Evolutionary conservation across 495 filamentous ascomycete species (phyloP), one percentile per base, ranked within the genome.

Genomic region (Talaromyces borbonicus): DNA sequence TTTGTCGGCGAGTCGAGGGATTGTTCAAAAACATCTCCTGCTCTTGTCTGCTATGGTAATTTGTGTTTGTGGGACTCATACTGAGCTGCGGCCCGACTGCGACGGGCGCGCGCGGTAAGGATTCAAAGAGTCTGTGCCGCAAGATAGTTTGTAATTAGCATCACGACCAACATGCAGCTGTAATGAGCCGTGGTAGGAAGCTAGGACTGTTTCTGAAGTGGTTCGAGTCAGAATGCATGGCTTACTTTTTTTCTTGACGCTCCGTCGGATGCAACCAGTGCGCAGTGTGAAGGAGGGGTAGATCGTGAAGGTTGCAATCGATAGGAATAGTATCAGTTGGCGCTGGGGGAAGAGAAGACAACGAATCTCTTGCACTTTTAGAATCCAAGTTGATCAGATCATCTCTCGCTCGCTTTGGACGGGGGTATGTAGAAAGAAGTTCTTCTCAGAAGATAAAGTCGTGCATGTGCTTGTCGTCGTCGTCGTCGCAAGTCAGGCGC

Each of bases 11-110:
- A 6, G 23, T 15, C 5, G 57, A 38, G 5, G 52, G 38, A 46
- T 48, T 49, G 52, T 74, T 74, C 52, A 90, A 72, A 60, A 90
- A 90, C 60, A 92, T 78, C 69, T 90, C 86, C 50, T 84, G 83
- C 30, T 83, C 75, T 42, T 74, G 73, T 52, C 77, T 70, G 54
- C 77, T 77, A 52, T 62, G 58, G 54, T 61, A 65, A 56, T 62
- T 72, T 46, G 59, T 63, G 47, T 56, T 58, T 33, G 31, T 46
- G 35, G 64, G 50, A 55, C 59, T 61, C 67, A 71, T 71, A 37
- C 41, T 55, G 51, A 43, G 49, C 36, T 26, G 22, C 22, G 26
- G 44, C 16, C 45, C 43, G 43, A 46, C 35, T 30, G 31, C 39
- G 39, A n/a, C n/a, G 39, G 39, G 22, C 23, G 14, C 35, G 35